Evolutionary conservation across 352 stramenopile species (phyloP), one percentile per base, ranked within the genome.

Genomic region (Phytophthora meadii): DNA sequence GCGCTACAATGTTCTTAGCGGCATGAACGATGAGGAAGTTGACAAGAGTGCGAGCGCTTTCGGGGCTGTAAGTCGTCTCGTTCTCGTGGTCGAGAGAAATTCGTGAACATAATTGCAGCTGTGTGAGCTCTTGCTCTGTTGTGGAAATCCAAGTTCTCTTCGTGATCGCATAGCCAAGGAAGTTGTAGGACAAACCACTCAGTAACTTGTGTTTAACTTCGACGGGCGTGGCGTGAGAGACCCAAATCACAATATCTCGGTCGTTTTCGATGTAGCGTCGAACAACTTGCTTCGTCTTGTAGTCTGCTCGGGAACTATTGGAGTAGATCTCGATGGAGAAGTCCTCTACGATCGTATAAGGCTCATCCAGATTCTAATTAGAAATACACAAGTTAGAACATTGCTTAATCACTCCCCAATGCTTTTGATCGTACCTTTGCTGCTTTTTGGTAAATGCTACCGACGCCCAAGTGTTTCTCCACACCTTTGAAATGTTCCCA

Each of bases 171-270:
- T 88, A 88, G 5, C 82, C 82, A n/a, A 79, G 70, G 41, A 89
- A 74, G 2, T 74, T 64, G 47, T 87, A 88, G n/a, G 63, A 44
- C 32, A 76, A 42, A 7, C 69, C 69, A 22, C 53, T 46, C 12
- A 77, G 59, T 3, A 74, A 64, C 44, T 87, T 76, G 47, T 79
- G 58, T 27, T 70, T 72, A 59, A 90, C 81, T 49, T 82, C 76
- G 30, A 81, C 56, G 7, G 82, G 76, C 19, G 84, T 68, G 40
- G 82, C 73, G 54, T 72, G 74, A 15, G 80, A 70, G 8, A 73
- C 76, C 77, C 79, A 89, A 17, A 87, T 81, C 42, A 90, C 79
- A 34, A 90, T 74, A 15, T 87, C 66, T 48, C 79, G 79, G 40
- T 85, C 79, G 10, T 67, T 46, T 30, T 89, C 78, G 1, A 85